Conservation (phyloP, 2,329 filamentous ascomycete species). For the Stylonectria norvegica region DNA sequence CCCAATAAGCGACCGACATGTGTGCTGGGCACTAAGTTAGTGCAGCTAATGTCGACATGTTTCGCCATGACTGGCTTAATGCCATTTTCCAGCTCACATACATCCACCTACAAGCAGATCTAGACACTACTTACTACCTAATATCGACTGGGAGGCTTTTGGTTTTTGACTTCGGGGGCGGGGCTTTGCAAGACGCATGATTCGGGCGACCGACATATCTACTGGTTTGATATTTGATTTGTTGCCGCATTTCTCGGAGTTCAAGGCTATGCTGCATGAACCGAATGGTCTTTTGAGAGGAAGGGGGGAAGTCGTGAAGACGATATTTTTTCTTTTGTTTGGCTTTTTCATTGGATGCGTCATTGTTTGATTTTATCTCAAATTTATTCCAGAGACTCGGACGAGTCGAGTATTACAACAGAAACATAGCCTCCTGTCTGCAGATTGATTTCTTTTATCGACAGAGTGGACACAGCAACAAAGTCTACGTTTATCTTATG, state of each 20-base stretch:
- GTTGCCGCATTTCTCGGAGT: slow-evolving; percentile 15
- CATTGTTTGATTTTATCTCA: slow-evolving; percentile 7
- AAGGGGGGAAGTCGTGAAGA: slow-evolving; percentile 12
- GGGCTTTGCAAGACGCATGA: slow-evolving; percentile 27
- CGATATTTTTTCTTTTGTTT: slow-evolving; percentile 8
- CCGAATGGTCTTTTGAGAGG: slow-evolving; percentile 7
- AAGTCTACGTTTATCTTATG: slow-evolving; percentile 8
- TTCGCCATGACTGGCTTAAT: no score
- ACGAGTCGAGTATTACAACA: slow-evolving; percentile 11
- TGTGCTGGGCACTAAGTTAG: neutral
- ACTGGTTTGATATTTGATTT: slow-evolving; percentile 11
- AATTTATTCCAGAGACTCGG: slow-evolving; percentile 8
- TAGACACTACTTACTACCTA: slow-evolving; percentile 19
- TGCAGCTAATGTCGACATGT: no score
- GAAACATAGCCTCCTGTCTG: slow-evolving; percentile 8
- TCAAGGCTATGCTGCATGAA: slow-evolving; percentile 14
- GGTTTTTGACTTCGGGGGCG: slow-evolving; percentile 17
- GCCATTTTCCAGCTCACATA: neutral
- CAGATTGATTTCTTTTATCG: slow-evolving; percentile 9
- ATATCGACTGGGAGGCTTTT: slow-evolving; percentile 20
- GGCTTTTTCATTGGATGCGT: slow-evolving; percentile 14
- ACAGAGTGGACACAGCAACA: slow-evolving; percentile 7
- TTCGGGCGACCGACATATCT: slow-evolving; percentile 26
- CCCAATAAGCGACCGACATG: neutral
- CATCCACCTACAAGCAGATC: neutral